phyloP scores from a whole-genome alignment of 1,284 basidiomycete species.

The Ganoderma sp. region DNA sequence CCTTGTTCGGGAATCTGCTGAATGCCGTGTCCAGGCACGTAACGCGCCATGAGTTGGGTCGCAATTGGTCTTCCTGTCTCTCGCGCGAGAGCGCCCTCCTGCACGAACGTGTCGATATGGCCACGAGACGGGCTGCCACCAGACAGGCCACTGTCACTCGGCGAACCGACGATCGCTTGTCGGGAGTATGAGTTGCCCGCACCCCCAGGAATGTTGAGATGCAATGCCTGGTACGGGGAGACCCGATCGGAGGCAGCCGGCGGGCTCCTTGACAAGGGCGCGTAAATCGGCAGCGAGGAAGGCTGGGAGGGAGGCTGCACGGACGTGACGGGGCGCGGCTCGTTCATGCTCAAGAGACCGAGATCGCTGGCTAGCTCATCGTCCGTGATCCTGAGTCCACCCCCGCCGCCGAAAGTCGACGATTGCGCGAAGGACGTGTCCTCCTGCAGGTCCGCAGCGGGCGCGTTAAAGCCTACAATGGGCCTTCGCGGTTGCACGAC shows the following conservation, averaged over 20 bases:
- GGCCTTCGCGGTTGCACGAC: constrained; percentile 78
- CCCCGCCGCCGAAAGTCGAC: constrained; percentile 43
- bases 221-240: constrained; percentile 62
- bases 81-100: constrained; percentile 25
- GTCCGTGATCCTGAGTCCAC: constrained; percentile 72
- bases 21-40: constrained; percentile 68
- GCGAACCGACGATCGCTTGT: constrained; percentile 59
- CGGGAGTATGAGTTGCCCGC: constrained; percentile 49
- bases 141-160: constrained; percentile 54
- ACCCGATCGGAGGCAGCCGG: constrained; percentile 56
- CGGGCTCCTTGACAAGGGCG: constrained; percentile 68
- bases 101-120: constrained; percentile 35
- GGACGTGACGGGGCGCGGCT: constrained; percentile 49
- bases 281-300: constrained; percentile 72
- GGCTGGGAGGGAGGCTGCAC: constrained; percentile 60
- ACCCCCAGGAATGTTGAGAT: constrained; percentile 56
- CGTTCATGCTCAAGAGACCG: constrained; percentile 68
- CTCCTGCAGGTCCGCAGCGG: constrained; percentile 54
- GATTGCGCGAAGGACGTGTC: constrained; percentile 43
- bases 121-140: constrained; percentile 42
- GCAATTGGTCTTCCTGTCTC: constrained; percentile 31
- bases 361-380: constrained; percentile 79
- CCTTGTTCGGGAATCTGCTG: constrained; percentile 58
- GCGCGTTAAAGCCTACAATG: constrained; percentile 70
- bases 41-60: constrained; percentile 56